Percentiles rank a stretch among this genome's conserved stretches.
Evolutionary conservation across 352 stramenopile species (phyloP).

Genomic region (Phytophthora hybrid): DNA sequence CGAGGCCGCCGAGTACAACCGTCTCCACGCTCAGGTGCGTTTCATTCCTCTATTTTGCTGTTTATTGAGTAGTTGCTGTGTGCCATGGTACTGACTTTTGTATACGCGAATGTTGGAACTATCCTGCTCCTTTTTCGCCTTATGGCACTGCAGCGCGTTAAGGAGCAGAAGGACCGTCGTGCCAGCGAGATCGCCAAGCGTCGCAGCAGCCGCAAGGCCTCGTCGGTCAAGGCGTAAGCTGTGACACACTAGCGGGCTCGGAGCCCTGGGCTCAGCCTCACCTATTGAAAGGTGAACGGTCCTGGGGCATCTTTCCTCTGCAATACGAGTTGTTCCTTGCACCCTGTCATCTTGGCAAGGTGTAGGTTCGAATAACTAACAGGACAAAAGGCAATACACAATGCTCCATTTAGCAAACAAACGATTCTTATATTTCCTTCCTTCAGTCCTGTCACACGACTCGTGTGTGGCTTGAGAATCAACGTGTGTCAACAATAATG

Average conservation of each 20-base stretch:
- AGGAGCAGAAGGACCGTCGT: constrained; percentile 98
- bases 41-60: constrained; percentile 2
- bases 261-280: constrained; percentile 21
- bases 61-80: not conserved
- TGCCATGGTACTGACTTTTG: constrained; percentile 48
- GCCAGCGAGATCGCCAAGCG: constrained; percentile 98
- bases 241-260: constrained; percentile 29
- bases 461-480: not conserved
- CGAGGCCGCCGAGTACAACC: constrained; percentile 98
- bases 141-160: constrained; percentile 97
- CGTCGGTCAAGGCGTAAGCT: constrained; percentile 92
- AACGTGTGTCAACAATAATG: not conserved
- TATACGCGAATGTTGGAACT: constrained; percentile 48
- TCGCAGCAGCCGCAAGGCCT: constrained; percentile 96
- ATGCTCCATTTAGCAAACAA: constrained; percentile 46
- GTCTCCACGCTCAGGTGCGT: constrained; percentile 94
- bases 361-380: constrained; percentile 47
- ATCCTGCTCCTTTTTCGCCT: constrained; percentile 93
- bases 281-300: constrained; percentile 31
- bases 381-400: constrained; percentile 57
- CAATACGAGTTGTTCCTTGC: constrained; percentile 41
- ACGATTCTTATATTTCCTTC: not conserved
- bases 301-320: constrained; percentile 34
- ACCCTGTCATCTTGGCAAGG: constrained; percentile 9
- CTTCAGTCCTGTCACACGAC: not conserved